These are phyloP conservation scores for Botrytis fragariae DNA, from an alignment of 2,329 filamentous ascomycete genomes.

Conservation along the genomic window DNA sequence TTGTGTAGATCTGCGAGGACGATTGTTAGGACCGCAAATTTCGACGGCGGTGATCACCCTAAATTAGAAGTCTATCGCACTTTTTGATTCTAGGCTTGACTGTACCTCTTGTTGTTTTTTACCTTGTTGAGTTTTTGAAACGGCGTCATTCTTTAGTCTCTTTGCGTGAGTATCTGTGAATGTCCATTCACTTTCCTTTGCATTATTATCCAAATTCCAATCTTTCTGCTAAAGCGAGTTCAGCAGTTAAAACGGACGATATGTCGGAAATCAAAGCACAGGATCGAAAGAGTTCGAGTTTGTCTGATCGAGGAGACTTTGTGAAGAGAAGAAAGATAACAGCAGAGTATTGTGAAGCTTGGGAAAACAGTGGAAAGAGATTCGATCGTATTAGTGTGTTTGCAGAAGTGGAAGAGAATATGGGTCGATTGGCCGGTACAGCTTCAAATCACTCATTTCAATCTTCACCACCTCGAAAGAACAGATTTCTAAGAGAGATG, in stretches of 20 bases:
- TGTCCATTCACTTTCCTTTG: not conserved
- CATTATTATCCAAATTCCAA: not conserved
- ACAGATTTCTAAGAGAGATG: not conserved
- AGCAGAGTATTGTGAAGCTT: not conserved
- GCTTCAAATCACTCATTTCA: not conserved
- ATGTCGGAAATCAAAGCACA: not conserved
- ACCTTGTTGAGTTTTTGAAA: not conserved
- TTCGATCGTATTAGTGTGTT: not conserved
- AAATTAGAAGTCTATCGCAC: not conserved
- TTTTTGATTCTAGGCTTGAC: not conserved
- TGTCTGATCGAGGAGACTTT: not conserved
- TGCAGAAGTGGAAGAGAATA: not conserved
- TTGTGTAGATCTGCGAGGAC: not conserved
- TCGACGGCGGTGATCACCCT: not conserved
- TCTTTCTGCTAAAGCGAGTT: not conserved
- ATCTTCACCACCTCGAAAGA: not conserved
- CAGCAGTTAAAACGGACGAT: not conserved
- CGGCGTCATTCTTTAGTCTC: not conserved
- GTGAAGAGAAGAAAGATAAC: not conserved
- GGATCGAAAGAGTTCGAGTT: not conserved
- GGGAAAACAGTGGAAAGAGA: not conserved
- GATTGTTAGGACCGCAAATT: not conserved
- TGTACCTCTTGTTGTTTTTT: not conserved
- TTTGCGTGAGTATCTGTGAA: not conserved
- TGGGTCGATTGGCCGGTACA: not conserved